Base-by-base conservation (phyloP, 192 early-diverging fungal species). In the Gorgonomyces haynaldii region DNA sequence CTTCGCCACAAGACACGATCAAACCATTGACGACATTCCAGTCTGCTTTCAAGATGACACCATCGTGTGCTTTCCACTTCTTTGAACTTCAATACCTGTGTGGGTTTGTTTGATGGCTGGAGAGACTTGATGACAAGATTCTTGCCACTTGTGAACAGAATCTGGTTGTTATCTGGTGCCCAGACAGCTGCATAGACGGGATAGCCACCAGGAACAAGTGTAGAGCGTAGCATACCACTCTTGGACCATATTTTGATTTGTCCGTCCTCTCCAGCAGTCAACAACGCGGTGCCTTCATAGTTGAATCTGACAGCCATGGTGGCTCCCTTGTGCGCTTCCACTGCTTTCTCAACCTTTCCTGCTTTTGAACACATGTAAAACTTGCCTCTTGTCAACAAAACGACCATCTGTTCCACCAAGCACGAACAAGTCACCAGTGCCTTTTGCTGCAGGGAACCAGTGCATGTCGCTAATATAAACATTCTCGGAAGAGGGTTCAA, bases 41-140 rank as follows among this genome's bases (percentile, higher is more conserved):
- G 42, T 72, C 75, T 1, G 63, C 69, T 37, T 67, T 64, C 7
- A 78, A 52, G 26, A 78, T 65, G 12, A 77, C 53, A 2, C 74
- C 71, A 28, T 78, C 75, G 43, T 78, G 75, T 1, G 65, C 75
- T 56, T 76, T 78, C 75, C 74, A 77, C 72, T 76, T 39, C 12
- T 22, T 8, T 20, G 21, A 42, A 39, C 8, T 9, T 27, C 4
- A 55, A 16, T 42, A 69, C 71, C 58, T 70, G 65, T 4, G 42
- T 69, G 6, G 68, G 72, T 25, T 77, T 77, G 35, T 45, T 69
- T 4, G 67, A 44, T 9, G 74, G 68, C 50, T 77, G 74, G 2
- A 77, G 36, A 2, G 72, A 64, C 51, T 77, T 77, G 39, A 77
- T 76, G 26, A 72, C 56, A 27, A 77, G 41, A 35, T 72, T 76